Percentiles rank a stretch among this genome's conserved stretches.
Conservation (phyloP, 495 filamentous ascomycete species). For the Rostrohypoxylon terebratum region DNA sequence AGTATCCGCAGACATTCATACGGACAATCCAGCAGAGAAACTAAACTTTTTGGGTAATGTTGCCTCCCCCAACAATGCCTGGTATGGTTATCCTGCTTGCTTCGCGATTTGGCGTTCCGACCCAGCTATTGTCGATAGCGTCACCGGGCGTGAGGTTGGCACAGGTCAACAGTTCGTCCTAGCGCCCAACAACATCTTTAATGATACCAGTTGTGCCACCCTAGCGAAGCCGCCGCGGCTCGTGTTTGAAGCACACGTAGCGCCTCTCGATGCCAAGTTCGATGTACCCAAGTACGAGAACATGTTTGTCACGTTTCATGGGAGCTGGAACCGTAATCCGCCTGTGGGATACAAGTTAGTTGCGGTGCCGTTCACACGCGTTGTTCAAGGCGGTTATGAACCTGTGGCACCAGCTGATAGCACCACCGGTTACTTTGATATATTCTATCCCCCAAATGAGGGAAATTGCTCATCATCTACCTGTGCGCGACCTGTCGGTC, state of each 20-base stretch:
- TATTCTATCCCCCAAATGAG: constrained; percentile 65
- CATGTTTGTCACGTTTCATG: constrained; percentile 59
- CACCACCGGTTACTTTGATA: constrained; percentile 56
- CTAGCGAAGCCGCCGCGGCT: constrained; percentile 61
- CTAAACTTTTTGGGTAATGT: constrained; percentile 77
- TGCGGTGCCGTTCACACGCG: constrained; percentile 55
- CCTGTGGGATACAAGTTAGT: constrained; percentile 69
- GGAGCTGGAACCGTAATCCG: constrained; percentile 63
- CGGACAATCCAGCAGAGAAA: constrained; percentile 80
- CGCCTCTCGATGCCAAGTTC: constrained; percentile 72
- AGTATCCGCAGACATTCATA: constrained; percentile 67
- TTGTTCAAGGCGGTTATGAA: constrained; percentile 40
- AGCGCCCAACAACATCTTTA: constrained; percentile 40
- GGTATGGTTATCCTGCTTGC: constrained; percentile 79
- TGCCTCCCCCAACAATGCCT: constrained; percentile 57
- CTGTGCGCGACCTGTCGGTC: constrained; percentile 69
- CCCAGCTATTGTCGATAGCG: constrained; percentile 11
- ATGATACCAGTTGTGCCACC: constrained; percentile 61
- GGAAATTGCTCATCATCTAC: constrained; percentile 40
- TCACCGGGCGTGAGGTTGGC: constrained; percentile 22
- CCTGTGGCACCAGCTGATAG: constrained; percentile 59
- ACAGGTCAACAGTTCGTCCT: constrained; percentile 57
- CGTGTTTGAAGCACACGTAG: constrained; percentile 70
- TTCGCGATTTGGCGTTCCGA: constrained; percentile 70
- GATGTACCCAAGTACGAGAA: constrained; percentile 33